Conservation (phyloP, 345 rosid species). For the Eucalyptus curtisii region DNA sequence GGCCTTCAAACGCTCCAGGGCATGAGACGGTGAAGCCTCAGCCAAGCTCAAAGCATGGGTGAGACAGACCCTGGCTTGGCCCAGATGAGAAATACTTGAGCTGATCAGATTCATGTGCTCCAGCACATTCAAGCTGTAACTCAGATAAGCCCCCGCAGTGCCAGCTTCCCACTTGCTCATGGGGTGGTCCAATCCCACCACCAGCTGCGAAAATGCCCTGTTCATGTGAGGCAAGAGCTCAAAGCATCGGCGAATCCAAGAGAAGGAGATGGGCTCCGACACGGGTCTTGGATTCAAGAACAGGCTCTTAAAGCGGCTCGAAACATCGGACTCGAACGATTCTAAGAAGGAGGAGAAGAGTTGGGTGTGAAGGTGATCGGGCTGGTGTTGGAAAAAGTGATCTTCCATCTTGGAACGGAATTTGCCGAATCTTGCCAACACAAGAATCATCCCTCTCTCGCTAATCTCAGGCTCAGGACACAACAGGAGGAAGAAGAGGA, state of each 20-base stretch:
- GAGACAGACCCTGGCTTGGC: constrained; percentile 23
- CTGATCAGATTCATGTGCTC: constrained; percentile 33
- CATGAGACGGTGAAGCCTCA: constrained; percentile 22
- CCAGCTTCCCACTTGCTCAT: constrained; percentile 28
- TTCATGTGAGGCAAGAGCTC: constrained; percentile 23
- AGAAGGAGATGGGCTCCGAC: constrained; percentile 11
- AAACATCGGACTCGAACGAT: constrained; percentile 15
- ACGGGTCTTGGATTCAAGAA: constrained; percentile 3
- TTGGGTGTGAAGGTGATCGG: constrained; percentile 3
- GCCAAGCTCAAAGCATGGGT: constrained; percentile 30
- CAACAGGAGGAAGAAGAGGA: not conserved
- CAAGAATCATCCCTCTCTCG: constrained; percentile 15
- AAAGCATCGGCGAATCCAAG: constrained; percentile 34
- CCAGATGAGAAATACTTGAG: constrained; percentile 28
- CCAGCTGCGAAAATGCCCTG: constrained; percentile 38
- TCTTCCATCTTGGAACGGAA: constrained; percentile 27
- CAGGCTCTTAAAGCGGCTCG: constrained; percentile 6
- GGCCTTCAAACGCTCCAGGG: constrained; percentile 14
- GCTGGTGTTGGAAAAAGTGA: not conserved
- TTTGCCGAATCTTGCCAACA: constrained; percentile 19
- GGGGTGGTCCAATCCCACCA: constrained; percentile 30
- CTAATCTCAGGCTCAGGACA: not conserved
- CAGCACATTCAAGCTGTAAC: constrained; percentile 27
- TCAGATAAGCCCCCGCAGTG: constrained; percentile 30
- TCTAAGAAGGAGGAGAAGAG: not conserved